phyloP scores from a whole-genome alignment of 2,329 filamentous ascomycete species.

The Pseudocercospora vitis region DNA sequence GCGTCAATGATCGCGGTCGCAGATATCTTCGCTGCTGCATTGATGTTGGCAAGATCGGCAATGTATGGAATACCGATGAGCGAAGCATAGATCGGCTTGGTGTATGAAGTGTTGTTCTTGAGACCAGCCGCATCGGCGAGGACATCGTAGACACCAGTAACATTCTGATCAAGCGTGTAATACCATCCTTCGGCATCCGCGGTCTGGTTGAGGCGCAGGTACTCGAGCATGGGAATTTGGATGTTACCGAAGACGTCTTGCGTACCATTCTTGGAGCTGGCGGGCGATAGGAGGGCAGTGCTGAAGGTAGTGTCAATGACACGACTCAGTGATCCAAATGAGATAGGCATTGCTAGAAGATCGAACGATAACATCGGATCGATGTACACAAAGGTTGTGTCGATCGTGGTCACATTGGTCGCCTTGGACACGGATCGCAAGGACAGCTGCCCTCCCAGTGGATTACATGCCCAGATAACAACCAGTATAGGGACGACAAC shows the following conservation, averaged over 20 bases:
- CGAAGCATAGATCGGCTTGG: background rate
- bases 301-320: conserved; percentile 1
- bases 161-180: background rate
- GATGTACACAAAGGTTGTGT: conserved; percentile 13
- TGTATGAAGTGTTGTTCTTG: background rate
- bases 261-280: conserved; percentile 16
- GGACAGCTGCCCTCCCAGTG: conserved; percentile 11
- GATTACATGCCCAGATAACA: conserved; percentile 7
- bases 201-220: conserved; percentile 8
- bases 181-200: conserved; percentile 16
- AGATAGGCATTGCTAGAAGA: conserved; percentile 7
- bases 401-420: conserved; percentile 5
- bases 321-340: conserved; percentile 6
- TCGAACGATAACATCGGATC: conserved; percentile 5
- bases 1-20: background rate
- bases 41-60: background rate
- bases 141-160: background rate
- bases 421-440: conserved; percentile 12
- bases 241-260: conserved; percentile 24
- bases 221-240: conserved; percentile 22
- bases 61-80: conserved; percentile 6
- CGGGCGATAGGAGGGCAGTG: conserved; percentile 8
- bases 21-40: background rate
- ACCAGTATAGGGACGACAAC: conserved; percentile 10
- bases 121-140: background rate